Base-by-base conservation (phyloP, 1,284 basidiomycete genomes). In the Austropuccinia psidii region DNA sequence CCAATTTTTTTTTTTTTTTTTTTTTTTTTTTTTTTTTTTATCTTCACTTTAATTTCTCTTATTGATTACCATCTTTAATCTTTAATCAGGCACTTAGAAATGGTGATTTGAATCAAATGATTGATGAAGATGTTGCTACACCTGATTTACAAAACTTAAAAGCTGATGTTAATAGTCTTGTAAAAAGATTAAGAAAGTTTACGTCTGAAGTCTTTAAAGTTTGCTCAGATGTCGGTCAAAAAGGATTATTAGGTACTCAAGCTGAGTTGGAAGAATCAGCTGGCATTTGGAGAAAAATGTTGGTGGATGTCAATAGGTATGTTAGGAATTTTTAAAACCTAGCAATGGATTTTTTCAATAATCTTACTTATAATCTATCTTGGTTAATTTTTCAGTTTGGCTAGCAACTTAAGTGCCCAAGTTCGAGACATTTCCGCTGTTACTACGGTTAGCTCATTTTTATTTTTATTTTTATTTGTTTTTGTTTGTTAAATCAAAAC, bases 191-290 rank as follows among this genome's bases (percentile, higher is more conserved):
- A 3, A 45, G 70, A 15, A 60, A 60, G n/a, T 73, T 73, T 45
- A 73, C 70, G n/a, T 61, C 70, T 24, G 60, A 73, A 50, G 70
- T 73, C 21, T 73, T 73, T 39, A 73, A 64, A 27, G 70, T 73
- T 15, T 73, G 70, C 29, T 62, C 57, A 15, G 70, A 73, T 39
- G 70, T 73, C 2, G 70, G 70, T 24, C 70, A 73, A 31, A 73
- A 73, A 54, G 70, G 70, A 4, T 50, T 73, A 9, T 52, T 73
- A 19, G 70, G 70, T 11, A 73, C 62, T 45, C 70, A 73, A 43
- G 70, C 70, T 19, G 70, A 73, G 11, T 31, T 73, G 4, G 70
- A 73, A 41, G 70, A 73, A 35, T 73, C 70, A 17, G 47, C 70
- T 9, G 70, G 70, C 4, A 73, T 73, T 17, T 73, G 70, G 70